phyloP scores from a whole-genome alignment of 768 basidiomycete genomes.

The Cantharellus cinnabarinus region DNA sequence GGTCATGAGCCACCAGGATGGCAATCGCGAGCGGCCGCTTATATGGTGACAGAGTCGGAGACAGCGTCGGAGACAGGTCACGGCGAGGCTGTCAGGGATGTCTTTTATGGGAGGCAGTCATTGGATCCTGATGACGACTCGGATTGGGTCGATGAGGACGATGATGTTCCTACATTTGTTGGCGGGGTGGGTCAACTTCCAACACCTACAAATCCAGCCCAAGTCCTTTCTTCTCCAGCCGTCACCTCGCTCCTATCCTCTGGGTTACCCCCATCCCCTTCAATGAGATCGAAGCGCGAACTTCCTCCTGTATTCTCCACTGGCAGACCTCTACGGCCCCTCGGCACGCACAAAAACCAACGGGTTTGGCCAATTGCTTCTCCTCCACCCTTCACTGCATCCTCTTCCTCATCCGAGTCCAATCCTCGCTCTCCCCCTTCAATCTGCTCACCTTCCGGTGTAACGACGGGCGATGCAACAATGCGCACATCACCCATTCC shows the following conservation, averaged over 20 bases:
- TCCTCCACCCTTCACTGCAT: background rate
- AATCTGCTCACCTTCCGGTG: background rate
- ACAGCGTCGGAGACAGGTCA: slow-evolving; percentile 39
- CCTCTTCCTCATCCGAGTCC: background rate
- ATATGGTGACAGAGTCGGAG: slow-evolving; percentile 24
- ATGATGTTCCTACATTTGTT: slow-evolving; percentile 45
- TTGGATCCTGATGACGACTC: slow-evolving; percentile 50
- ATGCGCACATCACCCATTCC: background rate
- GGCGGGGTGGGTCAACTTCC: slow-evolving; percentile 51
- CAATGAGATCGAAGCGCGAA: slow-evolving; percentile 5
- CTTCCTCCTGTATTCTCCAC: background rate
- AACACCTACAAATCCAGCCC: background rate
- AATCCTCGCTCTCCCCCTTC: background rate
- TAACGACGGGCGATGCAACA: slow-evolving; percentile 5
- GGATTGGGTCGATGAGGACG: slow-evolving; percentile 80
- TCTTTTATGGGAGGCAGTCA: slow-evolving; percentile 51
- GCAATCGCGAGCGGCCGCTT: slow-evolving; percentile 40
- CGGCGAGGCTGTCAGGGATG: slow-evolving; percentile 38
- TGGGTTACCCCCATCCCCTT: slow-evolving; percentile 16
- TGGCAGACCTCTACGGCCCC: background rate
- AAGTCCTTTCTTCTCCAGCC: background rate
- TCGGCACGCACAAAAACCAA: background rate
- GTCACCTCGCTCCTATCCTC: background rate
- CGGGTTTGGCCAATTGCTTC: background rate
- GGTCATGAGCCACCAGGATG: slow-evolving; percentile 73